Evolutionary conservation across 768 basidiomycete species (phyloP).

Genomic region (Grammothele lineata): DNA sequence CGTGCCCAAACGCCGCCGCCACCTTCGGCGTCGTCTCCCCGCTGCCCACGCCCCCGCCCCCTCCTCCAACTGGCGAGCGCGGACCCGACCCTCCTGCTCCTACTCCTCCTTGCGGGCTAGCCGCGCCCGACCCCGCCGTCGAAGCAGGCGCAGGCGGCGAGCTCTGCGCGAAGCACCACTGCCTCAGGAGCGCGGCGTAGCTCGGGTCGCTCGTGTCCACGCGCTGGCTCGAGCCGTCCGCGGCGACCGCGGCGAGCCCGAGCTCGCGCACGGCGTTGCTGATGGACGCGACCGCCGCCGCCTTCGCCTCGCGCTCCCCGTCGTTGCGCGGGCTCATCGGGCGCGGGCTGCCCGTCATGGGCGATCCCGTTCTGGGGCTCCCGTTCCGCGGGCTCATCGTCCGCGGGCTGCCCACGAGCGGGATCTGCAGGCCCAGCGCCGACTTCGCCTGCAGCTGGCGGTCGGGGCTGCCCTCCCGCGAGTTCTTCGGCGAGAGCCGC

Average conservation of each 20-base stretch:
- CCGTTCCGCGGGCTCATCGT: not conserved
- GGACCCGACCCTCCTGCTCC: not conserved
- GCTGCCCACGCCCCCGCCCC: slow-evolving; percentile 10
- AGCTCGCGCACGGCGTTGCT: slow-evolving; percentile 12
- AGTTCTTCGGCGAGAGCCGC: not conserved
- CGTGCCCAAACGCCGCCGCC: slow-evolving; percentile 14
- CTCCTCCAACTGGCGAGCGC: slow-evolving; percentile 3
- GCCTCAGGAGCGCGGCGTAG: slow-evolving; percentile 58
- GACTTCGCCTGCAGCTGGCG: not conserved
- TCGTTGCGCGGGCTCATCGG: not conserved
- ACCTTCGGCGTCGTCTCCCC: slow-evolving; percentile 13
- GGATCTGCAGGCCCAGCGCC: slow-evolving; percentile 2
- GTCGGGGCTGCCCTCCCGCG: slow-evolving; percentile 12
- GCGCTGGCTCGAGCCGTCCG: slow-evolving; percentile 3
- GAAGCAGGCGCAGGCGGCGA: slow-evolving; percentile 22
- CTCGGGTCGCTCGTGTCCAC: slow-evolving; percentile 31
- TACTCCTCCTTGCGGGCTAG: too few relatives aligned
- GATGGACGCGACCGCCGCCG: slow-evolving; percentile 1
- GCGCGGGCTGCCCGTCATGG: not conserved
- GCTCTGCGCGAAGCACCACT: slow-evolving; percentile 66
- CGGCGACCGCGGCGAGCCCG: slow-evolving; percentile 12
- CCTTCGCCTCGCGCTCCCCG: slow-evolving; percentile 7
- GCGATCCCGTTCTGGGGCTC: too few relatives aligned
- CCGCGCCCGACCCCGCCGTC: not conserved
- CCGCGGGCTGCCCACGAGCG: not conserved